Evolutionary conservation across 1,284 basidiomycete species (phyloP).

Genomic region (Abortiporus biennis): DNA sequence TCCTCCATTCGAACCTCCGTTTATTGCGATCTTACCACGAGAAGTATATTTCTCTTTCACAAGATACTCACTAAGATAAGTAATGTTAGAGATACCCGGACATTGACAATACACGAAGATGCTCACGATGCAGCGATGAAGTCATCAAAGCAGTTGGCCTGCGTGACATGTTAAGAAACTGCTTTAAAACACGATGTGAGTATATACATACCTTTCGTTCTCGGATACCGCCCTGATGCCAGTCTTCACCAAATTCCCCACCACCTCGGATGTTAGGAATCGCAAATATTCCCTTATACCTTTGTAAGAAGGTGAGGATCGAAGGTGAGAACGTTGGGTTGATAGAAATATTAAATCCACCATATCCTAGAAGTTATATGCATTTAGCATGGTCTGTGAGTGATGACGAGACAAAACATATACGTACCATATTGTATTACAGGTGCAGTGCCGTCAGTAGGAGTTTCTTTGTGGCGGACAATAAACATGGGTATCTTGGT

Average conservation of each 20-base stretch:
- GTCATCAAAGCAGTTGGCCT: conserved; percentile 79
- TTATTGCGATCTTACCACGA: conserved; percentile 71
- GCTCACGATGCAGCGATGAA: conserved; percentile 70
- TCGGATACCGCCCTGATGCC: conserved; percentile 68
- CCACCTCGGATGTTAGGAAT: conserved; percentile 80
- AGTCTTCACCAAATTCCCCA: conserved; percentile 78
- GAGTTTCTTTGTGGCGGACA: conserved; percentile 68
- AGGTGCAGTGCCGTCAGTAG: conserved; percentile 72
- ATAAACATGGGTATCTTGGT: conserved; percentile 86
- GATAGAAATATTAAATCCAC: conserved; percentile 73
- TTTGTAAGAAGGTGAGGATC: conserved; percentile 73
- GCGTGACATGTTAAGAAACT: background rate
- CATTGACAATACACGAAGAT: background rate
- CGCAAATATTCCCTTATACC: conserved; percentile 71
- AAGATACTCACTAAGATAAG: conserved; percentile 51
- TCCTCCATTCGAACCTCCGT: conserved; percentile 78
- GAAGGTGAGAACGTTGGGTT: conserved; percentile 68
- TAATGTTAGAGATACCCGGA: conserved; percentile 1
- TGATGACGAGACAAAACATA: background rate
- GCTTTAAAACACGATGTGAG: conserved; percentile 5
- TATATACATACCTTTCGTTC: conserved; percentile 54
- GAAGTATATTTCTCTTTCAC: conserved; percentile 67
- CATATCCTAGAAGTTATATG: conserved; percentile 55
- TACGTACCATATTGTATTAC: conserved; percentile 69
- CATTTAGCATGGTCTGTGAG: background rate